Evolutionary conservation across 2,329 filamentous ascomycete genomes (phyloP).

Genomic region (Graphilbum ipis-grandicollis): DNA sequence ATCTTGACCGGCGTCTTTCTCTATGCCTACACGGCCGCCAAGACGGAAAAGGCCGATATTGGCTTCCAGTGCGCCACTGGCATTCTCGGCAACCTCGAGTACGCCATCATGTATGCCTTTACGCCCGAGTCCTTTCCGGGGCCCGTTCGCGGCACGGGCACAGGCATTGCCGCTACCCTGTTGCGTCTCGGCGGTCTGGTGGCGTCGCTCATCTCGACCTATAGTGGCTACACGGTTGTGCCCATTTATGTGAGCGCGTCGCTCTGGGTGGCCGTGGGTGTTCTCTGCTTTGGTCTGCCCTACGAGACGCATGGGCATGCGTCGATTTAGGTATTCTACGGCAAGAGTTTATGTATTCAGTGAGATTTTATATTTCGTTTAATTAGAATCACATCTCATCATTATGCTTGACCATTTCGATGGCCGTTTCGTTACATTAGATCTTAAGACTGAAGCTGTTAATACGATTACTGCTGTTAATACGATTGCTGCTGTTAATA

Average conservation of each 20-base stretch:
- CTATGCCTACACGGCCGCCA: slow-evolving; percentile 51
- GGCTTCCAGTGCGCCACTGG: slow-evolving; percentile 59
- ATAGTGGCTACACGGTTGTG: slow-evolving; percentile 3
- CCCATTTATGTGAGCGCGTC: slow-evolving; percentile 53
- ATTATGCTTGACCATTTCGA: too few relatives aligned
- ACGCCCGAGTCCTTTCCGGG: slow-evolving; percentile 67
- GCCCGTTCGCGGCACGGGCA: slow-evolving; percentile 61
- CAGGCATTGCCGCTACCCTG: slow-evolving; percentile 57
- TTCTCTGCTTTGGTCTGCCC: slow-evolving; percentile 14
- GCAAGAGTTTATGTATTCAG: too few relatives aligned
- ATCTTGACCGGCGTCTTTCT: slow-evolving; percentile 55
- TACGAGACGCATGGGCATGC: slow-evolving; percentile 8
- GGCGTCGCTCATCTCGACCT: slow-evolving; percentile 7
- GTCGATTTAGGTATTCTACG: too few relatives aligned
- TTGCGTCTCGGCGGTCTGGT: slow-evolving; percentile 20
- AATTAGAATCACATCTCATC: too few relatives aligned
- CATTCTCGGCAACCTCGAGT: slow-evolving; percentile 22
- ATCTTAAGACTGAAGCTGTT: too few relatives aligned
- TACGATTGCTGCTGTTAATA: too few relatives aligned
- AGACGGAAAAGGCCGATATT: slow-evolving; percentile 42
- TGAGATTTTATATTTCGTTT: too few relatives aligned
- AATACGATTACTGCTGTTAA: too few relatives aligned
- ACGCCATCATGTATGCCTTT: slow-evolving; percentile 60
- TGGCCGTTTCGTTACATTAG: too few relatives aligned
- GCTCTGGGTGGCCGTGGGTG: slow-evolving; percentile 52